phyloP scores from a whole-genome alignment of 495 filamentous ascomycete species.

The Pseudomonodictys pantanalensis region DNA sequence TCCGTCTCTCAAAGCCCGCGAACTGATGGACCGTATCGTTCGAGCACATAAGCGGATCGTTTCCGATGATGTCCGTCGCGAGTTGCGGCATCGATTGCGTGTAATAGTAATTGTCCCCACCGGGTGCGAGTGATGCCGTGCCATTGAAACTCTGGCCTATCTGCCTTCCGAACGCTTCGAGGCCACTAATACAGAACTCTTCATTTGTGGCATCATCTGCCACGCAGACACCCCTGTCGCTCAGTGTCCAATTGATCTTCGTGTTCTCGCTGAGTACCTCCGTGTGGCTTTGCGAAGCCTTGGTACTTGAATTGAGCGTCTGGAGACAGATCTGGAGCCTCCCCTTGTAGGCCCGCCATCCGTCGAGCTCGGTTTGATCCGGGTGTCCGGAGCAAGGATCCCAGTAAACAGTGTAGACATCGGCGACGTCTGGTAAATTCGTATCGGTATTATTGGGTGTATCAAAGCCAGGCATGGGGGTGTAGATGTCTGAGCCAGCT shows the following conservation, averaged over 20 bases:
- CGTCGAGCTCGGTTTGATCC: background rate
- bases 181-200: background rate
- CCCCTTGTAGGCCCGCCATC: background rate
- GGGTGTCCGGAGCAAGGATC: background rate
- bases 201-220: background rate
- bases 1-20: background rate
- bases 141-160: background rate
- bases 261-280: background rate
- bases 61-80: background rate
- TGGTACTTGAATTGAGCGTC: background rate
- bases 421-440: background rate
- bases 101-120: background rate
- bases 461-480: background rate
- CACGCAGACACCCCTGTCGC: background rate
- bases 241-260: background rate
- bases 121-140: background rate
- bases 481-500: background rate
- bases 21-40: background rate
- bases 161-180: background rate
- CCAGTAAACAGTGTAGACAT: background rate
- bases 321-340: background rate
- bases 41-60: background rate
- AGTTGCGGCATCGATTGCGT: background rate
- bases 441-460: background rate
- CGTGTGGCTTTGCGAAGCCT: background rate